Evolutionary conservation across 768 basidiomycete genomes (phyloP), one percentile per base, ranked within the genome.

Genomic region (Xanthoconium purpureum): DNA sequence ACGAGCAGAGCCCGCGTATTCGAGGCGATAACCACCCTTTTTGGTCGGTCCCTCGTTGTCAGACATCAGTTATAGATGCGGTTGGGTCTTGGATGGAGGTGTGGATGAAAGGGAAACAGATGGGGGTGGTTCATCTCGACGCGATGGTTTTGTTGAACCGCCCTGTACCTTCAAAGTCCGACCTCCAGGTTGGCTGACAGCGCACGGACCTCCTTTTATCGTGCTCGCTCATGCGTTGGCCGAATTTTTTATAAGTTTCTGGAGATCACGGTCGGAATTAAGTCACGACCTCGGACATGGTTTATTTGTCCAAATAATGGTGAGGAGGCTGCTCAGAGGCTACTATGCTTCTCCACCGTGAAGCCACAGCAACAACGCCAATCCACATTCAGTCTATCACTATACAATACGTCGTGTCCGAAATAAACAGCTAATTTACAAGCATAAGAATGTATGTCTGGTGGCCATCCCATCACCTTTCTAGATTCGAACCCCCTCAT

Each of bases 1-100:
- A 56, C 89, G 80, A 56, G 74, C 78, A 54, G 83, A 84, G 44
- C 73, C 57, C 50, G 90, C 84, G 72, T 91, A 91, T 72, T 92
- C 90, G 40, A 92, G 75, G 62, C 90, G 84, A 75, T 92, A 92
- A 58, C 86, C 86, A 47, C 67, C 55, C 53, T 70, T 73, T 30
- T 65, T 73, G 14, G 73, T 55, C 55, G 63, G 30, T 62, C 72
- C 71, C 72, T 71, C 71, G 63, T 59, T 72, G 63, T 71, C 71
- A 62, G 71, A 71, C 71, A 71, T 71, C 66, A 38, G 32, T 63
- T 14, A 61, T 58, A 59, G 58, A 52, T 59, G 54, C 59, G 33
- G 64, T 56, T 62, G 53, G 54, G 53, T 28, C 53, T 47, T 47
- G 55, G 45, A 55, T 56, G 61, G 57, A 43, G 57, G 49, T 59